Conservation (phyloP, 2,329 filamentous ascomycete genomes). For the Xylaria sp. region DNA sequence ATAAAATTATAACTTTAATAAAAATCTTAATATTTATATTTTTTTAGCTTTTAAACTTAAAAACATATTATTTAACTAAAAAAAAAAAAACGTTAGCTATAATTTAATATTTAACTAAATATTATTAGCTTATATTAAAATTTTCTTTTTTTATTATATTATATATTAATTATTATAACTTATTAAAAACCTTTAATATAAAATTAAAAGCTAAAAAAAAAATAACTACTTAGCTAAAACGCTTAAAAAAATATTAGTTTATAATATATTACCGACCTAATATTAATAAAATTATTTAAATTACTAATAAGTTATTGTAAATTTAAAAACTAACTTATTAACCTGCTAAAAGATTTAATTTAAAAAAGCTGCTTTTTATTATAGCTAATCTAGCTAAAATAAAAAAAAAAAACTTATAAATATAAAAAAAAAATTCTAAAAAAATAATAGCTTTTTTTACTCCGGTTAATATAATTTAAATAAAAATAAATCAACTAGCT, state of each 20-base stretch:
- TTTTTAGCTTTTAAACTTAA: constrained; percentile 6
- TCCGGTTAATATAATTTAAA: not conserved
- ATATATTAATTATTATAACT: too few relatives aligned
- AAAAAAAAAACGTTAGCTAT: constrained; percentile 2
- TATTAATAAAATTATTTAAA: not conserved
- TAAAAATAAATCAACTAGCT: not conserved
- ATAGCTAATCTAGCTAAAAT: not conserved
- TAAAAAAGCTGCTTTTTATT: constrained; percentile 3
- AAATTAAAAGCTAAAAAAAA: too few relatives aligned
- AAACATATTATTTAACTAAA: not conserved
- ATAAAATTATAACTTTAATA: constrained; percentile 14
- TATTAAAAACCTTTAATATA: too few relatives aligned
- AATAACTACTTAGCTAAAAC: too few relatives aligned
- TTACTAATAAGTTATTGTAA: not conserved
- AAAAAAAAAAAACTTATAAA: not conserved
- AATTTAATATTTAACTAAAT: not conserved
- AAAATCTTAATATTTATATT: constrained; percentile 11
- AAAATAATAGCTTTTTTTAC: not conserved
- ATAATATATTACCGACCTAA: not conserved
- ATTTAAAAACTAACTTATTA: not conserved
- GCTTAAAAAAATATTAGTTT: not conserved
- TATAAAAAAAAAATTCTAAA: not conserved
- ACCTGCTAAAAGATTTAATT: not conserved
- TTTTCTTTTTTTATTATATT: too few relatives aligned
- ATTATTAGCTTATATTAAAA: too few relatives aligned